These are phyloP conservation scores for Entelexis sorbosivorans DNA, from an alignment of 1,139 yeast genomes.

Conservation along the genomic window DNA sequence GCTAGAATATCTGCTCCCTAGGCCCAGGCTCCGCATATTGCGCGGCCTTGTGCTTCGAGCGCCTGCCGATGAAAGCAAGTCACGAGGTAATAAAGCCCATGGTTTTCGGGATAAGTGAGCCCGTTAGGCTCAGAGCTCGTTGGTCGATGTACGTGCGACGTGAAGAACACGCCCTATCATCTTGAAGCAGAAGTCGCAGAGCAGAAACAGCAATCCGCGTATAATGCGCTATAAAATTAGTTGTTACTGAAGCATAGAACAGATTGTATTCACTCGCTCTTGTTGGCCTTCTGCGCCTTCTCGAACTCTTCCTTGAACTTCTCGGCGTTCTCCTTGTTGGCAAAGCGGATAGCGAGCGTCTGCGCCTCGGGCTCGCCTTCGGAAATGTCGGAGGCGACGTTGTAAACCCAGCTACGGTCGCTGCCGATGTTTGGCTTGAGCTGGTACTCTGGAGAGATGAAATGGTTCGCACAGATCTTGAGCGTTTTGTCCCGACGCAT, in stretches of 20 bases:
- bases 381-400: constrained; percentile 85
- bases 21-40: too few relatives aligned
- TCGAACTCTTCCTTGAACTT: constrained; percentile 87
- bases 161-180: too few relatives aligned
- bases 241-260: background rate
- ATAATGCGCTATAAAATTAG: background rate
- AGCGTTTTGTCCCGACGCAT: constrained; percentile 99
- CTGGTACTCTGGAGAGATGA: constrained; percentile 71
- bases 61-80: too few relatives aligned
- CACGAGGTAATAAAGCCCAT: too few relatives aligned
- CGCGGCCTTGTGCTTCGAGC: too few relatives aligned
- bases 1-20: too few relatives aligned
- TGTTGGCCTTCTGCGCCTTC: constrained; percentile 60
- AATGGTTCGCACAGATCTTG: constrained; percentile 96
- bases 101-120: too few relatives aligned
- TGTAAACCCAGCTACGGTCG: constrained; percentile 97
- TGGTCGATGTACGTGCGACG: too few relatives aligned
- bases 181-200: too few relatives aligned
- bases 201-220: too few relatives aligned
- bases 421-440: constrained; percentile 91
- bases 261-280: constrained; percentile 27
- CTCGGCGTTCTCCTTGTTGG: constrained; percentile 94
- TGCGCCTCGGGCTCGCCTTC: constrained; percentile 96
- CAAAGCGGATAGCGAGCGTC: constrained; percentile 94
- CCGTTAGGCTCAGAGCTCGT: too few relatives aligned